Conservation (phyloP, 2,329 filamentous ascomycete genomes). For the Fusarium temperatum region DNA sequence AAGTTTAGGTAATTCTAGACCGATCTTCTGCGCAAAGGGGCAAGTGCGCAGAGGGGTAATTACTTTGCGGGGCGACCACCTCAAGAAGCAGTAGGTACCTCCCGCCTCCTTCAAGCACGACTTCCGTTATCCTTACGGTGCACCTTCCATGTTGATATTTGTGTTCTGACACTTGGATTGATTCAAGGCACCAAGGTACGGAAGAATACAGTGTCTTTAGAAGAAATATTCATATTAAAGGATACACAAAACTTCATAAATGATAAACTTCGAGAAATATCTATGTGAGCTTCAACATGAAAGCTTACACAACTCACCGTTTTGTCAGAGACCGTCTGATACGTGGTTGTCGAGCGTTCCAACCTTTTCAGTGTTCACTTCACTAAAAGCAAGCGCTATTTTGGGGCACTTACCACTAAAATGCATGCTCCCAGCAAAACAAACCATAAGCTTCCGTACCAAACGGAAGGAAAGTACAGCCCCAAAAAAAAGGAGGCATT, state of each 20-base stretch:
- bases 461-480: background rate
- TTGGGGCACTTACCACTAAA: background rate
- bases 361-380: background rate
- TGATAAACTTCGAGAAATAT: background rate
- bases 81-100: background rate
- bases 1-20: slow-evolving; percentile 36
- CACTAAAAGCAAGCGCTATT: background rate
- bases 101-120: background rate
- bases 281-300: background rate
- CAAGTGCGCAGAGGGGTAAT: slow-evolving; percentile 39
- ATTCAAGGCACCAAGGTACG: background rate
- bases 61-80: slow-evolving; percentile 25
- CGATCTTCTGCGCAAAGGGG: slow-evolving; percentile 33
- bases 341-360: slow-evolving; percentile 18
- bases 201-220: background rate
- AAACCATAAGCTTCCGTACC: background rate
- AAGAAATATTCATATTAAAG: background rate
- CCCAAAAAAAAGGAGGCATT: slow-evolving; percentile 45
- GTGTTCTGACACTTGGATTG: background rate
- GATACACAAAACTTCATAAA: background rate
- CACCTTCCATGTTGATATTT: background rate
- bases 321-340: slow-evolving; percentile 6
- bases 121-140: slow-evolving; percentile 2
- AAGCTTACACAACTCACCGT: background rate
- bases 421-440: background rate